Evolutionary conservation across 2,329 filamentous ascomycete species (phyloP).

Genomic region (Sclerotinia sclerotiorum): DNA sequence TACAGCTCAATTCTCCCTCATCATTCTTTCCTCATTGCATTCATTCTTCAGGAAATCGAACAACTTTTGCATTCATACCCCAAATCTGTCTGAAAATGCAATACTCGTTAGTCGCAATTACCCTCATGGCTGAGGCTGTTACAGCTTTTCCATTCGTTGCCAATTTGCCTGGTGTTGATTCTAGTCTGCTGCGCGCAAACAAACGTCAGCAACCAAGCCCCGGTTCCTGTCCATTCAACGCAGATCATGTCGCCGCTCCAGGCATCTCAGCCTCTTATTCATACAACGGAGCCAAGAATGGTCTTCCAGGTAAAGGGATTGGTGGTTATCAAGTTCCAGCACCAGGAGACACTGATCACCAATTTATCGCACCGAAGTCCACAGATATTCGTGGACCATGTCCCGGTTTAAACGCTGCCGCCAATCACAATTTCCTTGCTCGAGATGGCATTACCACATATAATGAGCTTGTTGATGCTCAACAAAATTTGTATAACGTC

Average conservation of each 20-base stretch:
- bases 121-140: constrained; percentile 25
- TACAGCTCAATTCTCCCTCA: background rate
- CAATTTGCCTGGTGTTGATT: constrained; percentile 42
- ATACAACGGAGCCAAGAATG: constrained; percentile 11
- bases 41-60: background rate
- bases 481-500: constrained; percentile 36
- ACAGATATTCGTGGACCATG: constrained; percentile 34
- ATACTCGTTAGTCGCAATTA: background rate
- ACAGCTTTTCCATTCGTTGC: constrained; percentile 45
- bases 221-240: background rate
- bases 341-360: constrained; percentile 36
- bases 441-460: constrained; percentile 41
- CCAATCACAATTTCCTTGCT: constrained; percentile 45
- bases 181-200: constrained; percentile 36
- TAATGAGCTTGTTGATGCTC: constrained; percentile 35
- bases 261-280: constrained; percentile 4
- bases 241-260: constrained; percentile 6
- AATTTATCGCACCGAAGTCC: constrained; percentile 26
- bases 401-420: constrained; percentile 45
- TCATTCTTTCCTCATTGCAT: background rate
- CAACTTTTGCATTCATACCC: background rate
- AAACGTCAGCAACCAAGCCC: constrained; percentile 17
- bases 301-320: constrained; percentile 42
- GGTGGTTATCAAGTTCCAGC: constrained; percentile 49
- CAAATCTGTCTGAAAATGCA: background rate